These are phyloP conservation scores for Echium plantagineum DNA, from an alignment of 257 asterid species.

Conservation along the genomic window DNA sequence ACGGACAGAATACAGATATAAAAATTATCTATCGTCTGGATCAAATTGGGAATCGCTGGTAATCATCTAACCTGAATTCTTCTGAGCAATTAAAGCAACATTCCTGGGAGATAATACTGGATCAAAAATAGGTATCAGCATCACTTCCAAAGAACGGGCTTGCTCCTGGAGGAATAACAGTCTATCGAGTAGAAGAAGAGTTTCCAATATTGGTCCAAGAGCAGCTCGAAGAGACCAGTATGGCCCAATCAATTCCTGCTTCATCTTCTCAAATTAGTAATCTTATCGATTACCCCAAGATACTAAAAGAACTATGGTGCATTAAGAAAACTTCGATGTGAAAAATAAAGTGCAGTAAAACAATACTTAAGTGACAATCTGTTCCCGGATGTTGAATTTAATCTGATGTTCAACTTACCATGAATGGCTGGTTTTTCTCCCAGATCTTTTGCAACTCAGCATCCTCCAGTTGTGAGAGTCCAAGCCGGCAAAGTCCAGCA, in stretches of 20 bases:
- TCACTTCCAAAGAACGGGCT: slow-evolving; percentile 27
- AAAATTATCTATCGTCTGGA: slow-evolving; percentile 2
- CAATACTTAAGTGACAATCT: neutral
- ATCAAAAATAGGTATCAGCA: slow-evolving; percentile 58
- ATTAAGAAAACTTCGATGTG: neutral
- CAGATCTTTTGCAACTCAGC: slow-evolving; percentile 42
- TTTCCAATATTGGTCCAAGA: slow-evolving; percentile 76
- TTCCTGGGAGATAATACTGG: slow-evolving; percentile 83
- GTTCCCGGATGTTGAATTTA: neutral
- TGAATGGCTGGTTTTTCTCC: slow-evolving; percentile 49
- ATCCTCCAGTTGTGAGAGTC: slow-evolving; percentile 36
- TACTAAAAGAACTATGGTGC: neutral
- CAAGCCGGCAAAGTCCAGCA: slow-evolving; percentile 61
- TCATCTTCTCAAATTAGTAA: slow-evolving; percentile 7
- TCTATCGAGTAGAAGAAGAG: slow-evolving; percentile 74
- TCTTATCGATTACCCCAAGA: slow-evolving; percentile 4
- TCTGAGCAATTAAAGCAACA: slow-evolving; percentile 65
- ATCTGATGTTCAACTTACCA: slow-evolving; percentile 36
- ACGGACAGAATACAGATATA: neutral
- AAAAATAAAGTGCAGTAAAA: neutral
- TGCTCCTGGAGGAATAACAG: slow-evolving; percentile 80
- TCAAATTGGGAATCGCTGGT: neutral
- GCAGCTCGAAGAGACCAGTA: slow-evolving; percentile 94
- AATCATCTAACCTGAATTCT: slow-evolving; percentile 16
- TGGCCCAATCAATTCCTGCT: slow-evolving; percentile 83